These are phyloP conservation scores for Yamadazyma nakazawae DNA, from an alignment of 805 yeast genomes.

Conservation along the genomic window DNA sequence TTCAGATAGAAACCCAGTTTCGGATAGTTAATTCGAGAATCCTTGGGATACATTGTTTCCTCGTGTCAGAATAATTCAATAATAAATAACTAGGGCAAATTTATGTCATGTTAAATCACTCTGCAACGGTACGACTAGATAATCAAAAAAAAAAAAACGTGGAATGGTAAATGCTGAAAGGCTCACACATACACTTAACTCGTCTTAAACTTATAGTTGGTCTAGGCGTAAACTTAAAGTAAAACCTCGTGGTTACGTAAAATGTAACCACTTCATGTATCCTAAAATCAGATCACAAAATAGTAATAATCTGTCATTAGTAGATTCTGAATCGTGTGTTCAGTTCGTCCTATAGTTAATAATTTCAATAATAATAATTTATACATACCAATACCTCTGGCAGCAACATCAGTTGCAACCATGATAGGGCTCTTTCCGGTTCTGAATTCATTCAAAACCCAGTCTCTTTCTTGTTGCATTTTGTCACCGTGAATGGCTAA, in stretches of 20 bases:
- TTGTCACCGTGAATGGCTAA: conserved; percentile 98
- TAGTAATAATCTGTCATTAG: not conserved
- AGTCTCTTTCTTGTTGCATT: conserved; percentile 96
- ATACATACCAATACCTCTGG: conserved; percentile 98
- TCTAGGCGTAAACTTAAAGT: conserved; percentile 1
- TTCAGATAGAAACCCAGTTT: not conserved
- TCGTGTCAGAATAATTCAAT: conserved; percentile 1
- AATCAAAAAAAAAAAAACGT: not conserved
- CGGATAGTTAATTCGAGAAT: conserved; percentile 1
- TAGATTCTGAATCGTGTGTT: conserved; percentile 5
- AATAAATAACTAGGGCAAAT: not conserved
- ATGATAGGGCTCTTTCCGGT: conserved; percentile 89
- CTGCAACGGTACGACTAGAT: not conserved
- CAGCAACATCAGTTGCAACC: conserved; percentile 99
- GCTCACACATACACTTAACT: not conserved
- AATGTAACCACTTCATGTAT: conserved; percentile 5
- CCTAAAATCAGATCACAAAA: not conserved
- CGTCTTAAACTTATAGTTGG: not conserved
- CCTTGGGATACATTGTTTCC: conserved; percentile 1
- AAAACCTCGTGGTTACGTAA: not conserved
- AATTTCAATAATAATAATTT: not conserved
- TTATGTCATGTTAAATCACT: not conserved
- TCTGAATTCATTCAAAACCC: conserved; percentile 94
- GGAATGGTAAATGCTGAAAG: not conserved
- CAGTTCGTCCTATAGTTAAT: conserved; percentile 1